phyloP scores from a whole-genome alignment of 1,139 yeast species.

The Debaryomycetaceae sp. region DNA sequence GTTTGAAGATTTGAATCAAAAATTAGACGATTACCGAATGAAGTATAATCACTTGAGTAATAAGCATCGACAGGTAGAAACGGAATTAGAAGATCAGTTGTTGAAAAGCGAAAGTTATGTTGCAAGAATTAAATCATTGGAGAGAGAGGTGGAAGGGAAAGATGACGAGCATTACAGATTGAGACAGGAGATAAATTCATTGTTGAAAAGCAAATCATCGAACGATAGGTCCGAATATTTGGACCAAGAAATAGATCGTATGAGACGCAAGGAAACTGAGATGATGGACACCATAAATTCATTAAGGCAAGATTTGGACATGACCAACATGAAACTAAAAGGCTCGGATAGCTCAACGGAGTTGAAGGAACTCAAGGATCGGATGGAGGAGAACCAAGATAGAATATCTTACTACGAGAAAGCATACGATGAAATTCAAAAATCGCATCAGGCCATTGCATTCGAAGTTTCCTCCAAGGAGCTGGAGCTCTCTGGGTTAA shows the following conservation, averaged over 20 bases:
- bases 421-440: slow-evolving; percentile 22
- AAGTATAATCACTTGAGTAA: slow-evolving; percentile 11
- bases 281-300: slow-evolving; percentile 5
- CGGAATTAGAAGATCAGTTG: slow-evolving; percentile 9
- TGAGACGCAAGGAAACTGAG: slow-evolving; percentile 15
- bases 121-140: slow-evolving; percentile 10
- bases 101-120: slow-evolving; percentile 7
- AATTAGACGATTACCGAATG: slow-evolving; percentile 5
- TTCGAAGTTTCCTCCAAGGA: slow-evolving; percentile 12
- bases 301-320: slow-evolving; percentile 16
- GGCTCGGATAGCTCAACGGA: slow-evolving; percentile 16
- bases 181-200: slow-evolving; percentile 21
- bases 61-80: slow-evolving; percentile 11
- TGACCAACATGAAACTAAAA: slow-evolving; percentile 16
- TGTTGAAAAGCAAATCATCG: slow-evolving; percentile 13
- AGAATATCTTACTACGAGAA: slow-evolving; percentile 24
- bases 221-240: slow-evolving; percentile 11
- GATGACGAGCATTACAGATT: slow-evolving; percentile 19
- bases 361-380: slow-evolving; percentile 10
- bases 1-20: slow-evolving; percentile 6
- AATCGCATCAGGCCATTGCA: slow-evolving; percentile 13
- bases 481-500: slow-evolving; percentile 8
- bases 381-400: slow-evolving; percentile 20
- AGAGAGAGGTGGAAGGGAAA: slow-evolving; percentile 18
- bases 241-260: slow-evolving; percentile 17